Conservation (phyloP, 352 stramenopile species). For the Phytophthora kernoviae region DNA sequence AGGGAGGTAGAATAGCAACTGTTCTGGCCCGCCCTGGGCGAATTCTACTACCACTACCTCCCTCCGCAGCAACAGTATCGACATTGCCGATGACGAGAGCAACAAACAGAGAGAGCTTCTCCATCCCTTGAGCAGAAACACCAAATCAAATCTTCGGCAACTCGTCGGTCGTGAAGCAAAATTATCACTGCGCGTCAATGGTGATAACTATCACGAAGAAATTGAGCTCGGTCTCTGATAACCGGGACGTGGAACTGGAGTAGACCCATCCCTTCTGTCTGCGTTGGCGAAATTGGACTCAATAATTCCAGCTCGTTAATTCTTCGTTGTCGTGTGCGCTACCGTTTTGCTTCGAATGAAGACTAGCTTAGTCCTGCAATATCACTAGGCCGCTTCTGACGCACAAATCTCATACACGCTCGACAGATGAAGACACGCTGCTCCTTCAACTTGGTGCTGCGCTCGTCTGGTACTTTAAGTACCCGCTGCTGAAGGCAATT, state of each 20-base stretch:
- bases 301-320: background rate
- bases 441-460: slow-evolving; percentile 3
- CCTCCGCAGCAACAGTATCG: background rate
- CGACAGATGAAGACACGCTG: slow-evolving; percentile 11
- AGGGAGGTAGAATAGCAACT: slow-evolving; percentile 45
- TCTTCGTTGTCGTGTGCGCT: background rate
- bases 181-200: slow-evolving; percentile 15
- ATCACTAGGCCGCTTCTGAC: background rate
- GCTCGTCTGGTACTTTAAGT: slow-evolving; percentile 9
- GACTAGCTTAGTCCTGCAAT: too few relatives aligned
- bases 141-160: too few relatives aligned
- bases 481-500: slow-evolving; percentile 21
- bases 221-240: slow-evolving; percentile 17
- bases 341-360: too few relatives aligned
- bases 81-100: slow-evolving; percentile 1
- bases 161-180: slow-evolving; percentile 6
- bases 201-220: slow-evolving; percentile 9
- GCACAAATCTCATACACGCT: slow-evolving; percentile 5
- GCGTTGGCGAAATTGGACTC: too few relatives aligned
- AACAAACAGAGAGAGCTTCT: slow-evolving; percentile 7
- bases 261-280: too few relatives aligned
- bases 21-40: slow-evolving; percentile 28
- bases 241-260: too few relatives aligned
- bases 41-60: slow-evolving; percentile 1
- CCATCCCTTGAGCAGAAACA: slow-evolving; percentile 15